Percentiles rank a stretch among this genome's conserved stretches.
Conservation (phyloP, 352 stramenopile genomes). For the Globisporangium cystogenes region DNA sequence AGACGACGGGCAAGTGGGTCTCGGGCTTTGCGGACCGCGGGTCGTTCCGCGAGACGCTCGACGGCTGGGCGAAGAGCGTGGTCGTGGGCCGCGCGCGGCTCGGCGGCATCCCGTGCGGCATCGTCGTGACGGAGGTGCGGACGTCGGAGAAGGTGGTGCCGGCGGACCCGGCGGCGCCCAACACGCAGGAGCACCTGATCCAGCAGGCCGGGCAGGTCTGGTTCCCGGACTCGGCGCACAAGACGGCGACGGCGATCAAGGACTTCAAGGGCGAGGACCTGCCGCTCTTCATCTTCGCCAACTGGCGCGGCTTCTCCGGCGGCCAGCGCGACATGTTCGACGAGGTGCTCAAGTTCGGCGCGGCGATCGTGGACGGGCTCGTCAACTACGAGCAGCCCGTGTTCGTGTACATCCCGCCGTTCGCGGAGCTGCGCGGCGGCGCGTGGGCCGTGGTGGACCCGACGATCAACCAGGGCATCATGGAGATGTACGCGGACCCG, state of each 20-base stretch:
- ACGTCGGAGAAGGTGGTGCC: constrained; percentile 96
- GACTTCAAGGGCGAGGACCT: constrained; percentile 99
- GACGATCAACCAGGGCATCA: constrained; percentile 99
- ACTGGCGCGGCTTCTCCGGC: constrained; percentile 99
- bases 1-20: constrained; percentile 75
- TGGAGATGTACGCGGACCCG: constrained; percentile 99
- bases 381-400: constrained; percentile 98
- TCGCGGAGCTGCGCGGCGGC: constrained; percentile 97
- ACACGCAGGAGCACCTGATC: constrained; percentile 95
- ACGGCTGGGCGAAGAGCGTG: constrained; percentile 99
- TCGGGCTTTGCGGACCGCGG: constrained; percentile 97
- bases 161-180: constrained; percentile 96
- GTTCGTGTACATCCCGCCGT: constrained; percentile 99
- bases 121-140: constrained; percentile 98
- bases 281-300: constrained; percentile 99
- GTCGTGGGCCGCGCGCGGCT: constrained; percentile 96
- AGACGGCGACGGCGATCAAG: constrained; percentile 99
- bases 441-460: constrained; percentile 99
- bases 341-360: constrained; percentile 99
- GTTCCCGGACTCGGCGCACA: constrained; percentile 99
- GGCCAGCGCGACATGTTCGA: constrained; percentile 99
- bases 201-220: constrained; percentile 99
- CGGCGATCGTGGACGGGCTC: constrained; percentile 99
- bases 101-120: constrained; percentile 97
- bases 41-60: constrained; percentile 98